These are phyloP conservation scores for Phaseolus coccineus DNA, from an alignment of 331 rosid species.

Conservation along the genomic window DNA sequence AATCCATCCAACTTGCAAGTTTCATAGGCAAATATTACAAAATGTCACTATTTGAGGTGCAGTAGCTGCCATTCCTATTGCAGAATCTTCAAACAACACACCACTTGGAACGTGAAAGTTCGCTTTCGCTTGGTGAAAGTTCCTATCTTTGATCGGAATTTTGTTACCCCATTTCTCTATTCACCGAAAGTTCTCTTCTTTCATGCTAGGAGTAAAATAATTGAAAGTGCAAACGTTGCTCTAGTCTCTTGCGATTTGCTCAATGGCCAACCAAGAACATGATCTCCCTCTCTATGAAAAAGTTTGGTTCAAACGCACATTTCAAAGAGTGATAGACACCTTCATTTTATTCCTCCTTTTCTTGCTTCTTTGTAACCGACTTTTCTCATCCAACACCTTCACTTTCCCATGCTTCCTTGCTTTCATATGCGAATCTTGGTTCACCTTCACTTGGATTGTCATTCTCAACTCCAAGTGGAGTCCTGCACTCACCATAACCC, in stretches of 20 bases:
- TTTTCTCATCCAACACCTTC: slow-evolving; percentile 33
- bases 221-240: no score
- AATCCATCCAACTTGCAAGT: no score
- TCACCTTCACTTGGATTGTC: slow-evolving; percentile 51
- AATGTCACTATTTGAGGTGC: no score
- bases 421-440: slow-evolving; percentile 61
- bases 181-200: no score
- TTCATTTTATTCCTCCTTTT: slow-evolving; percentile 56
- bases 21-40: no score
- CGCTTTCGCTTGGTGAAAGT: background rate
- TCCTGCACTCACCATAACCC: slow-evolving; percentile 48
- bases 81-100: no score
- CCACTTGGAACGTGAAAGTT: no score
- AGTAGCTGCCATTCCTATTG: no score
- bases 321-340: slow-evolving; percentile 43
- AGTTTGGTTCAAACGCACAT: slow-evolving; percentile 9
- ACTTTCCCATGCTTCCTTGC: slow-evolving; percentile 50
- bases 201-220: no score
- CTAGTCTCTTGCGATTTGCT: background rate
- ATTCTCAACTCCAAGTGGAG: slow-evolving; percentile 60
- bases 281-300: slow-evolving; percentile 49
- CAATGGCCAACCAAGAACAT: background rate
- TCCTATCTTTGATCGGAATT: background rate
- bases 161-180: background rate
- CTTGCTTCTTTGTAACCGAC: slow-evolving; percentile 49